Evolutionary conservation across 352 stramenopile genomes (phyloP).

Genomic region (Elongisporangium undulatum): DNA sequence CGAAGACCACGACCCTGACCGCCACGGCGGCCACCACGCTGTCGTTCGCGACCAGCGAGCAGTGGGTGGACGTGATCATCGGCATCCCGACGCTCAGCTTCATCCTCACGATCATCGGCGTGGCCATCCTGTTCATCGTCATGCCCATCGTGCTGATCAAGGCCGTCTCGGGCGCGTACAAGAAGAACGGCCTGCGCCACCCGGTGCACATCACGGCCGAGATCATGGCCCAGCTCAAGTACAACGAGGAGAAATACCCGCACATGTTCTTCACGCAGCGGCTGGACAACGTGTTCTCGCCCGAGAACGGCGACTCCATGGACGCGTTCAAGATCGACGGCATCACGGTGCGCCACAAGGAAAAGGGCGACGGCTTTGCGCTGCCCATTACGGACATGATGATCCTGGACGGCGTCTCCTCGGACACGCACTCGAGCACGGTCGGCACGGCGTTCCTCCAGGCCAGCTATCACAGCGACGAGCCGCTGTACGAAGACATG

Average conservation of each 20-base stretch:
- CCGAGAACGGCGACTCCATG: neutral
- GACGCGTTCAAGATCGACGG: neutral
- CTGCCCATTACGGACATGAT: neutral
- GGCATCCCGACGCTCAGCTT: too few species aligned
- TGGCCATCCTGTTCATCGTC: too few species aligned
- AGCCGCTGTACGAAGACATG: neutral
- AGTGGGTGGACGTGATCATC: too few species aligned
- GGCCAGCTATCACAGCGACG: neutral
- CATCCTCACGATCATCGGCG: too few species aligned
- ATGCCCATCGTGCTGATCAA: neutral
- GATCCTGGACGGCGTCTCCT: neutral
- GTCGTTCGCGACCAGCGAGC: too few species aligned
- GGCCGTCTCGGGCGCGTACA: neutral
- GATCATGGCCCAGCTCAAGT: neutral
- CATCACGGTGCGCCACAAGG: neutral
- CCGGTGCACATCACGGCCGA: neutral
- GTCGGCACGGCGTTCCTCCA: neutral
- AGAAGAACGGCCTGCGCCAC: neutral
- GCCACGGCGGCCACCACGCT: neutral
- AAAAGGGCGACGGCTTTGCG: neutral
- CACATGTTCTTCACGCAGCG: neutral
- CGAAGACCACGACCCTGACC: conserved; percentile 2
- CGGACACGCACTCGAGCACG: neutral
- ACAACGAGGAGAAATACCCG: neutral
- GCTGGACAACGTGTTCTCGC: neutral